phyloP scores from a whole-genome alignment of 768 basidiomycete genomes.

The Strobilomyces dryophilus region DNA sequence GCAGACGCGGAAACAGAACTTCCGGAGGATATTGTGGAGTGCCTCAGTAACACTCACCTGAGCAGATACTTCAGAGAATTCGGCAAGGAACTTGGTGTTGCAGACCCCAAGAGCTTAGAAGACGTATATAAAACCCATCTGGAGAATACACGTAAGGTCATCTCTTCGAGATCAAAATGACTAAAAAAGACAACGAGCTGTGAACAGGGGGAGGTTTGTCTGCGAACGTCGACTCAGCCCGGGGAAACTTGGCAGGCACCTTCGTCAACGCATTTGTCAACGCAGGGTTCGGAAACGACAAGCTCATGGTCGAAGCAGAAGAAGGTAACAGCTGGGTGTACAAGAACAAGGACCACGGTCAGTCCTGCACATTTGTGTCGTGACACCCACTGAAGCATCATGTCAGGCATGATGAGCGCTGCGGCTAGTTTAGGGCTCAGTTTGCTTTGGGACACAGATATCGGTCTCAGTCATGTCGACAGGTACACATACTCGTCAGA shows the following conservation, averaged over 20 bases:
- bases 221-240: conserved; percentile 86
- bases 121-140: conserved; percentile 98
- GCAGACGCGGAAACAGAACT: conserved; percentile 61
- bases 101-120: conserved; percentile 86
- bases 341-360: conserved; percentile 99
- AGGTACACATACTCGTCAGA: conserved; percentile 96
- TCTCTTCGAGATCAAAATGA: neutral
- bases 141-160: conserved; percentile 74
- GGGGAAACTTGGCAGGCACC: conserved; percentile 91
- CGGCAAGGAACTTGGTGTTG: conserved; percentile 89
- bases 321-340: conserved; percentile 99
- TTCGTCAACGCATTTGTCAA: conserved; percentile 99
- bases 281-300: conserved; percentile 97
- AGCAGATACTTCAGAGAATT: conserved; percentile 85
- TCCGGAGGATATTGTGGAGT: conserved; percentile 79
- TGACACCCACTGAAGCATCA: conserved; percentile 1
- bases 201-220: conserved; percentile 57
- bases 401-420: conserved; percentile 89
- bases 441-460: conserved; percentile 94
- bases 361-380: conserved; percentile 11
- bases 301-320: conserved; percentile 94
- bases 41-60: conserved; percentile 80
- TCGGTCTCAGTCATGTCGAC: conserved; percentile 91
- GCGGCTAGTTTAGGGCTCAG: conserved; percentile 91
- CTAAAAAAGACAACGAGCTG: neutral